Evolutionary conservation across 345 rosid species (phyloP).

Genomic region (Populus alba): DNA sequence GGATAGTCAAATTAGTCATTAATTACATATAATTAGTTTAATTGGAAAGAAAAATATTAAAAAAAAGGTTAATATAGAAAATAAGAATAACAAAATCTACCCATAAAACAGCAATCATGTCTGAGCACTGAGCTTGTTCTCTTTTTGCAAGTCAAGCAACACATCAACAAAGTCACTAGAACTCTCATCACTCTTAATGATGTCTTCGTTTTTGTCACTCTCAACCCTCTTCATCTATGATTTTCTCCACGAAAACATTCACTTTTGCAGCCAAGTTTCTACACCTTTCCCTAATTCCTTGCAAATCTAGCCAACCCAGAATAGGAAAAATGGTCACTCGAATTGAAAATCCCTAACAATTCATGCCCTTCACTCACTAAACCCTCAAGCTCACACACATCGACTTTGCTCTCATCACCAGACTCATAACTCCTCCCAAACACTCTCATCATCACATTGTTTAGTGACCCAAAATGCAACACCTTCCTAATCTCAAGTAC

Average conservation of each 20-base stretch:
- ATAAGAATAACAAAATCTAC: constrained; percentile 26
- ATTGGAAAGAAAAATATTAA: background rate
- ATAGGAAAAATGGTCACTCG: constrained; percentile 82
- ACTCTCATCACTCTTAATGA: background rate
- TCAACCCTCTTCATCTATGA: constrained; percentile 41
- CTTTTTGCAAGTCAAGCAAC: constrained; percentile 60
- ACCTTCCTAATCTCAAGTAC: no score
- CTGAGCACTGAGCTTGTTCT: constrained; percentile 51
- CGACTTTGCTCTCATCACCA: constrained; percentile 18
- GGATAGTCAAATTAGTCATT: background rate
- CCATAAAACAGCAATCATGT: constrained; percentile 87
- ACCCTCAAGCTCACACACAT: constrained; percentile 47
- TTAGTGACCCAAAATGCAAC: no score
- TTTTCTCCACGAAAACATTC: constrained; percentile 51
- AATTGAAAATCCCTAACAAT: constrained; percentile 66
- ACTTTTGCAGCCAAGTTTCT: constrained; percentile 50
- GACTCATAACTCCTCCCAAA: constrained; percentile 67
- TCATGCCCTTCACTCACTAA: constrained; percentile 76
- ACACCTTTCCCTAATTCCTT: constrained; percentile 73
- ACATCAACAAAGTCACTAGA: constrained; percentile 70
- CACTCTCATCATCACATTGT: constrained; percentile 18
- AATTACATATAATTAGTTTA: background rate
- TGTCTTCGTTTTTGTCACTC: background rate
- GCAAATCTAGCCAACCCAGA: constrained; percentile 63
- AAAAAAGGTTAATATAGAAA: background rate